Evolutionary conservation across 345 rosid species (phyloP), one percentile per base, ranked within the genome.

Genomic region (Sisymbrium altissimum): DNA sequence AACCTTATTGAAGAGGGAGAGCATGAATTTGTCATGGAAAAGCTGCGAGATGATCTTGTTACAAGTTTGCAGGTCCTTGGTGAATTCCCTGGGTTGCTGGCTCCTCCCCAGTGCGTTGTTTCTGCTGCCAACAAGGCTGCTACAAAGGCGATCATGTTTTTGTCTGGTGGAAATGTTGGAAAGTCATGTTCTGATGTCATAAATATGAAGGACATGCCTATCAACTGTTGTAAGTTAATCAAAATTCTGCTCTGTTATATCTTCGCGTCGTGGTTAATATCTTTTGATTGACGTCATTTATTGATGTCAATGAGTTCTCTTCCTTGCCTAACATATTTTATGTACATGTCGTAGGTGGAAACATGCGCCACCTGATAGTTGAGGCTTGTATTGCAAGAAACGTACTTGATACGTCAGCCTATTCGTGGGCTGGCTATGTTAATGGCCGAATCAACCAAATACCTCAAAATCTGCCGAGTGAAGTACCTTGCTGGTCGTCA

Each of bases 381-480:
- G 98, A 95, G 88, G 96, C 98, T 68, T 90, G 96, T 81, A 89
- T 92, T 46, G 87, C 97, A 13, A 88, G 99, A 84, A 85, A 87
- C 80, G 41, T 95, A 66, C 79, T 95, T 77, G 97, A 95, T 77
- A 90, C 92, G 1, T 88, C 98, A 7, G 97, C 98, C 57, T 95
- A 95, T 70, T 84, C 83, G 49, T 95, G 97, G 99, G 79, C 91
- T 72, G 99, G 98, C 69, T 95, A 92, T 81, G 98, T 87, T 64
- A 85, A 83, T 81, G 91, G 88, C 44, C 80, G 77, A 45, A 61
- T 89, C 70, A 87, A 78, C 80, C 97, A 87, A 72, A 72, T 89
- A 62, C 93, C 90, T 72, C 83, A 75, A 18, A 79, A 67, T 50
- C 76, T 85, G 65, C 94, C 92, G 29, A 64, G 79, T 66, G 97